These are phyloP conservation scores for Auriscalpium microsporum DNA, from an alignment of 768 basidiomycete species.

Conservation along the genomic window DNA sequence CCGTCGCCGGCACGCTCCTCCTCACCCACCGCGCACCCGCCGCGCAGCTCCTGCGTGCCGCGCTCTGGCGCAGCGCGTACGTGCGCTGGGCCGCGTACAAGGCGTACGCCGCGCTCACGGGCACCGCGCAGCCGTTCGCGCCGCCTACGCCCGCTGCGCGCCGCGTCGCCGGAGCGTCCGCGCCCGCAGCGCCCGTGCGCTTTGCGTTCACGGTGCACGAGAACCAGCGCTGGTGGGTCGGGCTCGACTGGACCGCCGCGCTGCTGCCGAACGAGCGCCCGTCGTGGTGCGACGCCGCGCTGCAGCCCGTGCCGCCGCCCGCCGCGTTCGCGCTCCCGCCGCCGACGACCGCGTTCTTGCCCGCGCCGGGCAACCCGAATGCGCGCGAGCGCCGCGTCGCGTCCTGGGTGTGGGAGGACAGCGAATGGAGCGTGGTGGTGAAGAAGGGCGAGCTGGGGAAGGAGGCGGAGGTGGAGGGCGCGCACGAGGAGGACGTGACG, in stretches of 20 bases:
- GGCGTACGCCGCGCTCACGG: conserved; percentile 43
- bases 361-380: conserved; percentile 23
- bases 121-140: conserved; percentile 40
- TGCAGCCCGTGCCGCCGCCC: conserved; percentile 60
- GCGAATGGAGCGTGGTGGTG: conserved; percentile 79
- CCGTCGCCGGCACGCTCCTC: conserved; percentile 46
- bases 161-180: background rate
- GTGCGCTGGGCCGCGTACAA: conserved; percentile 55
- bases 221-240: conserved; percentile 98
- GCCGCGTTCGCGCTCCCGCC: conserved; percentile 60
- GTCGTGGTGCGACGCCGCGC: conserved; percentile 64
- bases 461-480: conserved; percentile 17
- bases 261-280: conserved; percentile 85
- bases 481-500: conserved; percentile 50
- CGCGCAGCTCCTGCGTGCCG: conserved; percentile 43
- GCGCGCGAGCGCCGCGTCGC: conserved; percentile 62
- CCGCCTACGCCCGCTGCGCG: conserved; percentile 24
- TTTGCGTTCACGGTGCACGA: conserved; percentile 90
- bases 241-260: conserved; percentile 91
- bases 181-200: conserved; percentile 29
- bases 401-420: conserved; percentile 84
- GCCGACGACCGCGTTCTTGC: conserved; percentile 47
- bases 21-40: conserved; percentile 64
- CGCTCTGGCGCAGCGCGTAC: conserved; percentile 58
- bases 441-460: conserved; percentile 41